Base-by-base conservation (phyloP, 768 basidiomycete genomes). In the Tephrocybe sp. region DNA sequence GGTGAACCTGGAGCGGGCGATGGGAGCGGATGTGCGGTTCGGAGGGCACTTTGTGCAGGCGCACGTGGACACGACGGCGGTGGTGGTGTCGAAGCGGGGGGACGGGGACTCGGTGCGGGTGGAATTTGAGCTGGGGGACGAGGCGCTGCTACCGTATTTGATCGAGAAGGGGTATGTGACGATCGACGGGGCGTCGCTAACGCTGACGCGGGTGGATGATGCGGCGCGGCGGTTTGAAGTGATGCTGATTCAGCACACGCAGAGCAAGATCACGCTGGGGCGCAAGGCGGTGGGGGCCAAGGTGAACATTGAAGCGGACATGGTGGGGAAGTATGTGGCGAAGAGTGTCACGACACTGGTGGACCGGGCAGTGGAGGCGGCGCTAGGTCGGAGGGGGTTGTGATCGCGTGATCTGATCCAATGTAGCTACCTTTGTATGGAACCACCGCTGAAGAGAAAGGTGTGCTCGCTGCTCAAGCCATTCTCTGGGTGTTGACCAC, bases 41-140 rank as follows among this genome's bases (percentile, higher is more conserved):
- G 97, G 97, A 23, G 97, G 97, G 10, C 97, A 99, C 66, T 94
- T 95, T 65, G 97, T 99, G 18, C 96, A 98, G 93, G 97, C 90
- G 15, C 97, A 99, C 69, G 88, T 98, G 55, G 97, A 99, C 65
- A 80, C 80, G 4, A 96, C 92, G 0, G 95, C 91, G 9, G 88
- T 74, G 0, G 77, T 99, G 50, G 65, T 87, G 38, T 76, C 80
- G 21, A 79, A 78, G 44, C 69, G 65, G 11, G 71, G 76, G 2
- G 96, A 98, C 62, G 96, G 93, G 3, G 92, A 95, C 62, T 97
- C 97, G 11, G 65, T 97, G 55, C 85, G 94, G 11, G 69, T 95
- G 55, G 78, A 79, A 41, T 97, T 99, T 75, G 79, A 86, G 61
- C 73, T 96, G 38, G 53, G 71, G 83, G 37, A 85, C 84, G 2